Percentiles rank a stretch among this genome's conserved stretches.
phyloP scores from a whole-genome alignment of 768 basidiomycete genomes.

The Vishniacozyma victoriae region DNA sequence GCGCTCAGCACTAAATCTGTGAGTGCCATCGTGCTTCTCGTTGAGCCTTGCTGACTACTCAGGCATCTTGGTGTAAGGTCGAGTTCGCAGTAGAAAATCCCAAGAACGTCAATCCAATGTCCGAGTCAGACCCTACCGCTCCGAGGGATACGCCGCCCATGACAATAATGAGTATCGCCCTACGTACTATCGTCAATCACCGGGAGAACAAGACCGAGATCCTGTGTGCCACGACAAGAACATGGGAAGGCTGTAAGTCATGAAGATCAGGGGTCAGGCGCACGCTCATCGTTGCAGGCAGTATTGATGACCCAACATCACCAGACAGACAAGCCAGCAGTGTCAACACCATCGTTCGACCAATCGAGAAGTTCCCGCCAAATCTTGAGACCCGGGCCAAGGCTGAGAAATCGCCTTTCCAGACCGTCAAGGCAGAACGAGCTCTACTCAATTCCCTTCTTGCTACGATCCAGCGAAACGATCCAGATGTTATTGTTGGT shows the following conservation, averaged over 20 bases:
- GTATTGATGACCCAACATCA: constrained; percentile 85
- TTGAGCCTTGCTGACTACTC: not conserved
- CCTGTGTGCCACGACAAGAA: constrained; percentile 73
- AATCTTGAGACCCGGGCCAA: constrained; percentile 70
- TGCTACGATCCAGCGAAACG: constrained; percentile 74
- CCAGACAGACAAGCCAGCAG: constrained; percentile 77
- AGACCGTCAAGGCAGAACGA: constrained; percentile 72
- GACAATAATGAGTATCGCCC: constrained; percentile 79
- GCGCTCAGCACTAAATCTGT: constrained; percentile 73
- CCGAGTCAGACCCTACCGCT: constrained; percentile 62
- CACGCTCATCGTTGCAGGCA: constrained; percentile 52
- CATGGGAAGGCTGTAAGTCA: constrained; percentile 66
- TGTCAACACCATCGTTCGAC: constrained; percentile 82
- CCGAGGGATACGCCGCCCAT: constrained; percentile 80
- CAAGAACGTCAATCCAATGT: constrained; percentile 78
- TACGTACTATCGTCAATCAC: constrained; percentile 89
- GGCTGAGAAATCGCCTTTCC: constrained; percentile 59
- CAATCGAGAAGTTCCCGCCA: constrained; percentile 76
- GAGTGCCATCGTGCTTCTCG: constrained; percentile 32
- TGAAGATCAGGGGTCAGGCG: not conserved
- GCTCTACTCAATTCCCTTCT: constrained; percentile 77
- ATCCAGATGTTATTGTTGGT: constrained; percentile 90
- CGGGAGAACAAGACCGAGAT: constrained; percentile 89
- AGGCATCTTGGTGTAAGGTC: constrained; percentile 97
- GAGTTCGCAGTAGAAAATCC: constrained; percentile 78